Evolutionary conservation across 768 basidiomycete genomes (phyloP).

Genomic region (Rhodotorula graminis): DNA sequence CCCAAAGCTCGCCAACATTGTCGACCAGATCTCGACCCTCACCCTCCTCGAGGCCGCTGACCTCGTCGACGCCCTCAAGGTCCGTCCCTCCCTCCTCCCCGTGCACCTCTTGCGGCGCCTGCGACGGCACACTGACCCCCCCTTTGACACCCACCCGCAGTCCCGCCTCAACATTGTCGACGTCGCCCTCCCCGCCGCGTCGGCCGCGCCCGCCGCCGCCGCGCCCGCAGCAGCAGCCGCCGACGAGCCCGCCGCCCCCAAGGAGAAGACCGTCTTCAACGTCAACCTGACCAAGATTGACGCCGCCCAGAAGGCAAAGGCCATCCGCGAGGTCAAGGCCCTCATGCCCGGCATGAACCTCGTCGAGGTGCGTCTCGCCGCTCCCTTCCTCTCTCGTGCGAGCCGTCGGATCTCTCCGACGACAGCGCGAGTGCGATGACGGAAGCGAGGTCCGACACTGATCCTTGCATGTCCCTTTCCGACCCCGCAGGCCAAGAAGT

Average conservation of each 20-base stretch:
- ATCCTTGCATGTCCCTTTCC: neutral
- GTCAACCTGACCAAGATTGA: conserved; percentile 94
- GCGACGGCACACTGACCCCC: neutral
- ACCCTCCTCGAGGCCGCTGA: conserved; percentile 92
- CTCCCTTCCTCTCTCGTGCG: conserved; percentile 12
- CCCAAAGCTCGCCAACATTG: conserved; percentile 70
- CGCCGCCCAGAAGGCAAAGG: conserved; percentile 83
- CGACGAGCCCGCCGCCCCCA: conserved; percentile 65
- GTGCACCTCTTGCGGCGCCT: neutral
- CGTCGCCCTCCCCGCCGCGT: conserved; percentile 81
- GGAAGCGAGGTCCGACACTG: too few species aligned
- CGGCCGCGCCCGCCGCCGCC: conserved; percentile 50
- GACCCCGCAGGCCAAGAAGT: conserved; percentile 71
- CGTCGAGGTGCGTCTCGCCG: conserved; percentile 70
- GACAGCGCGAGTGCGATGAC: neutral
- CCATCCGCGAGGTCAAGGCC: conserved; percentile 96
- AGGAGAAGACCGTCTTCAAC: conserved; percentile 97
- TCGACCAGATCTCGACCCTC: conserved; percentile 83
- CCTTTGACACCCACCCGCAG: conserved; percentile 50
- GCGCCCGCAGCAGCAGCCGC: conserved; percentile 53
- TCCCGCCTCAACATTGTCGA: conserved; percentile 92
- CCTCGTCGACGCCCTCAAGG: conserved; percentile 86
- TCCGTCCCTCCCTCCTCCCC: conserved; percentile 44
- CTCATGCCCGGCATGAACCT: conserved; percentile 91
- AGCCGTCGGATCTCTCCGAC: neutral